These are phyloP conservation scores for Elongisporangium undulatum DNA, from an alignment of 352 stramenopile species.

Conservation along the genomic window DNA sequence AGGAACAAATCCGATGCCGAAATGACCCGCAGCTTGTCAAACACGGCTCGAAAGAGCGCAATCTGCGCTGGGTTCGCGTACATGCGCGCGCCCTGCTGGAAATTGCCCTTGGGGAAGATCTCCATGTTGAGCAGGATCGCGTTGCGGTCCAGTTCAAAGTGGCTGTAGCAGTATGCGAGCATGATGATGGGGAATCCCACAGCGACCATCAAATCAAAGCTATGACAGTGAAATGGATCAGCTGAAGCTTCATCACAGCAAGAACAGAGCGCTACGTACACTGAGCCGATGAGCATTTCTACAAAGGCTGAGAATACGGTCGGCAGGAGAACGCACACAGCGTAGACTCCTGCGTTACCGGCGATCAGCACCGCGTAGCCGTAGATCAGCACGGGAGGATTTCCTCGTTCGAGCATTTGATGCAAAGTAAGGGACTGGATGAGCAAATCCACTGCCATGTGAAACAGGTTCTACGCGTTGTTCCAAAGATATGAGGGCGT, in stretches of 20 bases:
- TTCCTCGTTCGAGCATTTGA: constrained; percentile 10
- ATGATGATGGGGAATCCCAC: constrained; percentile 13
- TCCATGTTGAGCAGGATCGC: constrained; percentile 10
- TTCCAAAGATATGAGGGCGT: too few relatives aligned
- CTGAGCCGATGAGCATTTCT: constrained; percentile 16
- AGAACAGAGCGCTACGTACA: constrained; percentile 9
- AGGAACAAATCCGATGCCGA: constrained; percentile 9
- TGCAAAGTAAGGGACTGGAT: constrained; percentile 9
- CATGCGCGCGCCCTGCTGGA: constrained; percentile 11
- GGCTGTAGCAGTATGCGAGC: constrained; percentile 12
- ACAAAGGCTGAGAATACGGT: constrained; percentile 10
- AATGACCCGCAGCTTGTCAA: constrained; percentile 15
- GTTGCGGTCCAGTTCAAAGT: constrained; percentile 14
- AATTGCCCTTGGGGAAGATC: constrained; percentile 7
- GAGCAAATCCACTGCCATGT: constrained; percentile 9
- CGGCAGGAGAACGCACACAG: constrained; percentile 9
- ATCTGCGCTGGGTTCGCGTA: constrained; percentile 8
- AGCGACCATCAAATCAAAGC: constrained; percentile 15
- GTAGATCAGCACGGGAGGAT: constrained; percentile 6
- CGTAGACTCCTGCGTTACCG: constrained; percentile 9
- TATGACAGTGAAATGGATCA: background rate
- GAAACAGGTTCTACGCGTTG: constrained; percentile 16
- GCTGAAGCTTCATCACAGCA: too few relatives aligned
- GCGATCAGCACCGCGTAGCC: constrained; percentile 8
- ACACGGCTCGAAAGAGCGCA: constrained; percentile 13